Conservation (phyloP, 2,329 filamentous ascomycete species). For the Graphiopsis chlorocephala region DNA sequence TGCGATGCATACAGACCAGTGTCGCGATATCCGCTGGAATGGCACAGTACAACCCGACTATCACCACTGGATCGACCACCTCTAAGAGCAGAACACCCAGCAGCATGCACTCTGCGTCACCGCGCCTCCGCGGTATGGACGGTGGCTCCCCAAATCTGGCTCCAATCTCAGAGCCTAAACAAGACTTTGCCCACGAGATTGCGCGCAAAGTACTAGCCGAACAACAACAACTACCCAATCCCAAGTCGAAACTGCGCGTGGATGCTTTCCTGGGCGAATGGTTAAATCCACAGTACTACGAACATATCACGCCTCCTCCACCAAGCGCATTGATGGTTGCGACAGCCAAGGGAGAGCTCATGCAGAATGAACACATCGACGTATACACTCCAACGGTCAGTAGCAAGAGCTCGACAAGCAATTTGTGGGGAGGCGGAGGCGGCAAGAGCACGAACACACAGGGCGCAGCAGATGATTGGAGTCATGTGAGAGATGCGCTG, state of each 20-base stretch:
- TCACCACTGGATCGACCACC: slow-evolving; percentile 26
- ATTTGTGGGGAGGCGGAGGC: slow-evolving; percentile 48
- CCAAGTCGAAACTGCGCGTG: slow-evolving; percentile 67
- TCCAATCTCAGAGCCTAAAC: slow-evolving; percentile 37
- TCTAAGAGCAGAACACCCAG: slow-evolving; percentile 29
- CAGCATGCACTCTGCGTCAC: slow-evolving; percentile 35
- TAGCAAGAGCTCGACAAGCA: slow-evolving; percentile 34
- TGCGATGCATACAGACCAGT: slow-evolving; percentile 89
- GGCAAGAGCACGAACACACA: slow-evolving; percentile 14
- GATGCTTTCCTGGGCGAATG: slow-evolving; percentile 95
- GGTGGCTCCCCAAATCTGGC: slow-evolving; percentile 26
- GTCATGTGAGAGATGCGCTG: slow-evolving; percentile 27
- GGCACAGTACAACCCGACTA: slow-evolving; percentile 58
- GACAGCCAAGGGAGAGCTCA: slow-evolving; percentile 79
- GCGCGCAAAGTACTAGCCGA: slow-evolving; percentile 34
- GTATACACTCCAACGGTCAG: slow-evolving; percentile 39
- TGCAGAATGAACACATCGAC: slow-evolving; percentile 67
- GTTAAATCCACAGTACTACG: slow-evolving; percentile 90
- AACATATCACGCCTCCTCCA: slow-evolving; percentile 85
- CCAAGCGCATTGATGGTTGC: slow-evolving; percentile 83
- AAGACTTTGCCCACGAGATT: slow-evolving; percentile 38
- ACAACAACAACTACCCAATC: slow-evolving; percentile 31
- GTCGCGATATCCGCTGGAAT: slow-evolving; percentile 85
- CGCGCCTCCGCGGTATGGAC: slow-evolving; percentile 29
- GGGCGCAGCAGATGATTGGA: slow-evolving; percentile 30